phyloP scores from a whole-genome alignment of 2,329 filamentous ascomycete species.

The Cryoendolithus antarcticus region DNA sequence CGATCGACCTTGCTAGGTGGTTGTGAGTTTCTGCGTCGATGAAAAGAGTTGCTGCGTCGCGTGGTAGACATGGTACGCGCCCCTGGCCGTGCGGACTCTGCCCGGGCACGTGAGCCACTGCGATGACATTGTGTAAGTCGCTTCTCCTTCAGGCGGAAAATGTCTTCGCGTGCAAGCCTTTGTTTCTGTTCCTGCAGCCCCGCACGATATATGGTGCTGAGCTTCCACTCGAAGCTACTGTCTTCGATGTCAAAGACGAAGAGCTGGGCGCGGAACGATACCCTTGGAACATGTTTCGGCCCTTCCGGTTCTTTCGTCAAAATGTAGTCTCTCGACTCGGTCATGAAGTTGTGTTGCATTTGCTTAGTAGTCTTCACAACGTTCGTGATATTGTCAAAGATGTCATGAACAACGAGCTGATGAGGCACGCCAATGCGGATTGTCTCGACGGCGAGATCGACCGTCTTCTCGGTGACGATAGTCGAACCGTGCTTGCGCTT shows the following conservation, averaged over 20 bases:
- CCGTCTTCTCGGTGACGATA: slow-evolving; percentile 60
- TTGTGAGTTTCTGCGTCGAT: slow-evolving; percentile 29
- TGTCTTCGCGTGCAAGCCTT: slow-evolving; percentile 76
- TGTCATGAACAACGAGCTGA: slow-evolving; percentile 74
- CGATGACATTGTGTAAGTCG: slow-evolving; percentile 43
- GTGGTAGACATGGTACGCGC: slow-evolving; percentile 23
- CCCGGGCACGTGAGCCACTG: slow-evolving; percentile 39
- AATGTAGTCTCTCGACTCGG: slow-evolving; percentile 77
- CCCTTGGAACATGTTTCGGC: slow-evolving; percentile 74
- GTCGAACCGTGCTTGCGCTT: slow-evolving; percentile 51
- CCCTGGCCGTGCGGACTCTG: slow-evolving; percentile 39
- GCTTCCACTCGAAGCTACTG: slow-evolving; percentile 92
- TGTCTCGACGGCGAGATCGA: slow-evolving; percentile 75
- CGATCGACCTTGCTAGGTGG: slow-evolving; percentile 12
- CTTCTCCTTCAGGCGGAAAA: slow-evolving; percentile 76
- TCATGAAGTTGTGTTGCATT: slow-evolving; percentile 84
- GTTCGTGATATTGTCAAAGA: slow-evolving; percentile 90
- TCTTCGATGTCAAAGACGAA: slow-evolving; percentile 90
- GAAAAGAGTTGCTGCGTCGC: slow-evolving; percentile 14
- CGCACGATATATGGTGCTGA: slow-evolving; percentile 84
- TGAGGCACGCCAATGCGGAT: slow-evolving; percentile 82
- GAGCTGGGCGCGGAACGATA: slow-evolving; percentile 70
- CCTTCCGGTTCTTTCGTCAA: slow-evolving; percentile 73
- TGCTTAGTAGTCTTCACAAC: slow-evolving; percentile 77
- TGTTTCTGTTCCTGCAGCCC: slow-evolving; percentile 85